Base-by-base conservation (phyloP, 2,329 filamentous ascomycete genomes). In the Colletotrichum orbiculare region DNA sequence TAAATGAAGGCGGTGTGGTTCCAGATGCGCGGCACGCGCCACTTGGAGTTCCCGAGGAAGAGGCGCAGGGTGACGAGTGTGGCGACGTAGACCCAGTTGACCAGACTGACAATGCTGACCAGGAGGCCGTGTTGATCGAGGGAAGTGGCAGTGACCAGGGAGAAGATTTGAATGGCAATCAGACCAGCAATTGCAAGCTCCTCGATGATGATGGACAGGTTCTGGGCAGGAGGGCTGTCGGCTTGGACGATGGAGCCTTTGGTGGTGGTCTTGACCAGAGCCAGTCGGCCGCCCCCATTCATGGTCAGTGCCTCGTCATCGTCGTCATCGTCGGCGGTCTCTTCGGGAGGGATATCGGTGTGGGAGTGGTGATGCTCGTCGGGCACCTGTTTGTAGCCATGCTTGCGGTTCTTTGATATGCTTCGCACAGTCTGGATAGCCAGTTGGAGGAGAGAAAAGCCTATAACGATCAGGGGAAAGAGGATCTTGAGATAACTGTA, bases 1-100 rank as follows among this genome's bases (percentile, higher is more conserved):
- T 99, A 99, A 58, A 99, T 88, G 68, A 85, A 80, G 17, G 93
- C 91, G 0, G 96, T 98, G 77, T 99, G 96, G 74, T 95, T 94
- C 96, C 96, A 99, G 8, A 98, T 81, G 64, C 86, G 84, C 8
- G 91, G 90, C 12, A 96, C 75, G 77, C 76, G 86, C 85, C 80
- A 93, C 83, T 82, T 87, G 72, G 79, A 87, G 78, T 81, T 88
- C 77, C 77, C 90, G 78, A 83, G 87, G 78, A 78, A 89, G 72
- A 97, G 81, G 39, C 96, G 89, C 47, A 94, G 79, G 17, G 88
- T 86, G 12, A 89, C 89, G 64, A 99, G 85, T 13, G 89, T 78
- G 35, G 95, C 82, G 43, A 94, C 87, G 75, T 98, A 99, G 56
- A 87, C 77, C 95, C 96, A 98, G 37, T 88, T 88, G 10, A 88